These are phyloP conservation scores for Pulchroboletus neoregius DNA, from an alignment of 1,284 basidiomycete genomes.

Conservation along the genomic window DNA sequence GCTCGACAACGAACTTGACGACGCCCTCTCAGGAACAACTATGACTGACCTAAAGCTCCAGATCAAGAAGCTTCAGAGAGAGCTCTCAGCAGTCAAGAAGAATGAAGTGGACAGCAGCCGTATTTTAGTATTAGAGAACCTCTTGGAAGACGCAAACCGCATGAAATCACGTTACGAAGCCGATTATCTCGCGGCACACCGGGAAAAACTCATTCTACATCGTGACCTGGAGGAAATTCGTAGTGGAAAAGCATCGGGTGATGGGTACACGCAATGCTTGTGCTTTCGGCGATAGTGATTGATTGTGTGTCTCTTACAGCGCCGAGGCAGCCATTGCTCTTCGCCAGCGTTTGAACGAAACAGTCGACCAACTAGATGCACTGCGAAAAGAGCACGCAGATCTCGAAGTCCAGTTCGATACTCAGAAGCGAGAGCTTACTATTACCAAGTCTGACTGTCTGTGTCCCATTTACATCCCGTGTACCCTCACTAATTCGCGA, in stretches of 20 bases:
- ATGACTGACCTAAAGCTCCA: slow-evolving; percentile 89
- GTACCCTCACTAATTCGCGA: slow-evolving; percentile 1
- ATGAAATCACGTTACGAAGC: slow-evolving; percentile 88
- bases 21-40: slow-evolving; percentile 79
- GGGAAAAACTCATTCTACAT: slow-evolving; percentile 78
- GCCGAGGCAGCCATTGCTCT: slow-evolving; percentile 85
- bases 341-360: slow-evolving; percentile 83
- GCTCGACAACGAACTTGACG: slow-evolving; percentile 82
- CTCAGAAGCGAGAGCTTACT: slow-evolving; percentile 67
- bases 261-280: slow-evolving; percentile 56
- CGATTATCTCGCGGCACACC: slow-evolving; percentile 83
- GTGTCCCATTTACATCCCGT: slow-evolving; percentile 30
- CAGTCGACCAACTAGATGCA: slow-evolving; percentile 76
- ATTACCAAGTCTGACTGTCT: slow-evolving; percentile 84
- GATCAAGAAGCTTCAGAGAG: slow-evolving; percentile 77
- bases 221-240: slow-evolving; percentile 86
- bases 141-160: slow-evolving; percentile 86
- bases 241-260: slow-evolving; percentile 76
- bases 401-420: slow-evolving; percentile 69
- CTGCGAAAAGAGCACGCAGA: slow-evolving; percentile 67
- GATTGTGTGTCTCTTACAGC: slow-evolving; percentile 37
- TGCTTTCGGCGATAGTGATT: slow-evolving; percentile 6
- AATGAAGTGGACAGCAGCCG: slow-evolving; percentile 74
- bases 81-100: slow-evolving; percentile 71
- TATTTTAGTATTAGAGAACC: slow-evolving; percentile 80